These are phyloP conservation scores for Aspergillus aculeatus DNA, from an alignment of 2,329 filamentous ascomycete species.

Conservation along the genomic window DNA sequence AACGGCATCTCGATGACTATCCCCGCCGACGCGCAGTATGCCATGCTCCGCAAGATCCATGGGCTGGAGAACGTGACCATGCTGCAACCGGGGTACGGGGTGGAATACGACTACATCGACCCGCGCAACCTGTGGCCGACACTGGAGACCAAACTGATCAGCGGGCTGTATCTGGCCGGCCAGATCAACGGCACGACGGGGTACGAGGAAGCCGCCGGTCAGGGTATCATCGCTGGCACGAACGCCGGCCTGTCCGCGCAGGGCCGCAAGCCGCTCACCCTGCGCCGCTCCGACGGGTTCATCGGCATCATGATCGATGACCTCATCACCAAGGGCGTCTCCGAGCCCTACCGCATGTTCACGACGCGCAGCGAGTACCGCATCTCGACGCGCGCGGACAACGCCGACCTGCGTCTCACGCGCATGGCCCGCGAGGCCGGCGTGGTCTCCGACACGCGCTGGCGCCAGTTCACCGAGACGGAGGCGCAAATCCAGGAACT, in stretches of 20 bases:
- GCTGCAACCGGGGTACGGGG: slow-evolving; percentile 93
- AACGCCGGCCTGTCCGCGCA: slow-evolving; percentile 84
- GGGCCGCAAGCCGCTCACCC: slow-evolving; percentile 61
- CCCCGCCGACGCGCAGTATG: slow-evolving; percentile 79
- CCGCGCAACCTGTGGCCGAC: slow-evolving; percentile 84
- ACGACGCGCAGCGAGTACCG: slow-evolving; percentile 94
- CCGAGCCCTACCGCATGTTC: slow-evolving; percentile 98
- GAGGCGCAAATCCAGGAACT: slow-evolving; percentile 67
- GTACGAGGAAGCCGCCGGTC: slow-evolving; percentile 94
- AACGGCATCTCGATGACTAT: slow-evolving; percentile 98
- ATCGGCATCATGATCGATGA: slow-evolving; percentile 99
- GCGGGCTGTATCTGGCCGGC: slow-evolving; percentile 84
- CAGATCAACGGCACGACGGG: slow-evolving; percentile 98
- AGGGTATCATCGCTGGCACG: slow-evolving; percentile 87
- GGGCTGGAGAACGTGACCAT: slow-evolving; percentile 87
- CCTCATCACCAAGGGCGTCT: slow-evolving; percentile 92
- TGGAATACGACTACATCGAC: slow-evolving; percentile 98
- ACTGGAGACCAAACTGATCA: slow-evolving; percentile 88
- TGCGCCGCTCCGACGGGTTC: slow-evolving; percentile 85
- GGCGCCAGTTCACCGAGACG: slow-evolving; percentile 67
- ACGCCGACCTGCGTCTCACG: slow-evolving; percentile 86
- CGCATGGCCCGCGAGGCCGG: slow-evolving; percentile 72
- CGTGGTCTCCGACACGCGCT: slow-evolving; percentile 75
- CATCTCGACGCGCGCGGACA: slow-evolving; percentile 88
- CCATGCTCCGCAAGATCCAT: slow-evolving; percentile 79